A percentile compares a stretch with the other conserved stretches of the same genome.
Evolutionary conservation across 805 yeast genomes (phyloP).

Genomic region (Spathaspora sp.): DNA sequence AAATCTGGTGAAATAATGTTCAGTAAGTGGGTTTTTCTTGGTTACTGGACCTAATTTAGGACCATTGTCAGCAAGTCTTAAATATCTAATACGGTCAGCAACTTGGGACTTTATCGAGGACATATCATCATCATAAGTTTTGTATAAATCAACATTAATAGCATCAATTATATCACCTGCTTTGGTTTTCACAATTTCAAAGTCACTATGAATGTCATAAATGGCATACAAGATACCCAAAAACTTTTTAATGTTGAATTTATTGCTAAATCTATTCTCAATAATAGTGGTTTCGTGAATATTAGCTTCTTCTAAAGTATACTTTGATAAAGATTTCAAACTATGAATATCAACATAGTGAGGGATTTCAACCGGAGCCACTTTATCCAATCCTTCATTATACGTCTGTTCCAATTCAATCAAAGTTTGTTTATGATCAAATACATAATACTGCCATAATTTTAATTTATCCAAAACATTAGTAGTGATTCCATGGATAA

Average conservation of each 20-base stretch:
- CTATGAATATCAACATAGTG: slow-evolving; percentile 32
- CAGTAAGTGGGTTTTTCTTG: slow-evolving; percentile 59
- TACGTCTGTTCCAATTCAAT: slow-evolving; percentile 35
- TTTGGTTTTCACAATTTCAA: slow-evolving; percentile 24
- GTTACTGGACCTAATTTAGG: slow-evolving; percentile 69
- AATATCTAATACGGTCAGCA: slow-evolving; percentile 69
- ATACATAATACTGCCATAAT: slow-evolving; percentile 86
- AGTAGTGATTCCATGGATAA: slow-evolving; percentile 65
- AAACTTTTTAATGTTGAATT: slow-evolving; percentile 47
- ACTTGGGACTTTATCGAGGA: slow-evolving; percentile 64
- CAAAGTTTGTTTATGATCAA: slow-evolving; percentile 49
- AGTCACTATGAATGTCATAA: slow-evolving; percentile 15
- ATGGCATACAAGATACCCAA: slow-evolving; percentile 45
- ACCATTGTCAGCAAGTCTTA: slow-evolving; percentile 76
- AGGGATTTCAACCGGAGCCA: slow-evolving; percentile 41
- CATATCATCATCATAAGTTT: slow-evolving; percentile 71
- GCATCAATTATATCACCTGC: slow-evolving; percentile 65
- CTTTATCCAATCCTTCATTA: slow-evolving; percentile 17
- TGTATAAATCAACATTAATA: slow-evolving; percentile 70
- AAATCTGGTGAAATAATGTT: slow-evolving; percentile 84
- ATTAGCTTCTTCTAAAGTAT: slow-evolving; percentile 41
- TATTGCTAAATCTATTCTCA: slow-evolving; percentile 50
- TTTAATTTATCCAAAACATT: slow-evolving; percentile 65
- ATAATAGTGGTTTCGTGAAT: slow-evolving; percentile 41
- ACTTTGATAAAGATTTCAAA: slow-evolving; percentile 45